Conservation (phyloP, 2,329 filamentous ascomycete species). For the Aspergillus vadensis region DNA sequence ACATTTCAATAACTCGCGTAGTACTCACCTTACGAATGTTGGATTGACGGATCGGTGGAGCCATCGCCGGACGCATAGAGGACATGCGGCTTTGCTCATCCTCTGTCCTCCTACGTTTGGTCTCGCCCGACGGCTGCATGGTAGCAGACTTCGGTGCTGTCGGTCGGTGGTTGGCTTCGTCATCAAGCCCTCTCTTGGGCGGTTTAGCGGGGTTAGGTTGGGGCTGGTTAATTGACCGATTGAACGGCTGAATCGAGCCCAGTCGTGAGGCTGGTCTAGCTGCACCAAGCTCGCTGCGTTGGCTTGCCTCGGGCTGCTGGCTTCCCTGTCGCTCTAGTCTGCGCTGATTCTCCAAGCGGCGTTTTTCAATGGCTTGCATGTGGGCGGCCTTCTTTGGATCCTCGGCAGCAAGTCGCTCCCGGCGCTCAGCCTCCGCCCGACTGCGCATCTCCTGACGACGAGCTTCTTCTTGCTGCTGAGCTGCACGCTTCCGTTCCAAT, state of each 20-base stretch:
- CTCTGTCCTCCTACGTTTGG: conserved; percentile 79
- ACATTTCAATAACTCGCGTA: not conserved
- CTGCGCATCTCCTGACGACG: conserved; percentile 65
- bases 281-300: conserved; percentile 53
- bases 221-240: conserved; percentile 63
- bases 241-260: conserved; percentile 55
- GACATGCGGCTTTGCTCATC: conserved; percentile 63
- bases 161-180: conserved; percentile 54
- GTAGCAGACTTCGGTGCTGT: conserved; percentile 41
- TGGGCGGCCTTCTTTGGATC: conserved; percentile 69
- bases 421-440: conserved; percentile 56
- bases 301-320: conserved; percentile 41
- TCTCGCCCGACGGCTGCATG: conserved; percentile 68
- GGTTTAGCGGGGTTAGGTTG: conserved; percentile 69
- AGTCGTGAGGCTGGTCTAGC: conserved; percentile 54
- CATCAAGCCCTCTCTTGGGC: conserved; percentile 72
- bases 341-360: conserved; percentile 50
- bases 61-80: conserved; percentile 69
- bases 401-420: conserved; percentile 51
- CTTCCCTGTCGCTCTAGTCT: conserved; percentile 50
- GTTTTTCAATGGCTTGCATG: conserved; percentile 60
- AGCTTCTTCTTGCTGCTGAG: conserved; percentile 58
- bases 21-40: conserved; percentile 59
- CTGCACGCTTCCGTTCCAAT: conserved; percentile 73
- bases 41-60: conserved; percentile 81